These are phyloP conservation scores for Fusarium nurragi DNA, from an alignment of 2,329 filamentous ascomycete genomes.

Conservation along the genomic window DNA sequence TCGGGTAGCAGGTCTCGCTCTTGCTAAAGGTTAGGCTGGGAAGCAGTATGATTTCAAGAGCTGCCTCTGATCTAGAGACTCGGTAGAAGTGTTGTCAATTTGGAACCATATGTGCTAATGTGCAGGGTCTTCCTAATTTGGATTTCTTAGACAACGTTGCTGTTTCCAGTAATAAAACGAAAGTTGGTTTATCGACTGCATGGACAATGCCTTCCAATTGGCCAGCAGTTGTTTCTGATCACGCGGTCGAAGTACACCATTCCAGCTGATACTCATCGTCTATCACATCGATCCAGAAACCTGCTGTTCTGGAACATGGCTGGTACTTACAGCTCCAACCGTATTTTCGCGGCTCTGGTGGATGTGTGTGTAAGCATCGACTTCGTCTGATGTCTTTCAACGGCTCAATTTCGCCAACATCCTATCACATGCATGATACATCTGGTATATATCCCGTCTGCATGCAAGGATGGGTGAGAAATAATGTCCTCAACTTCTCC, in stretches of 20 bases:
- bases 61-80: not conserved
- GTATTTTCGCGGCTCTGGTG: constrained; percentile 6
- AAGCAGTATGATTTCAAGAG: not conserved
- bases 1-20: not conserved
- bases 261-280: not conserved
- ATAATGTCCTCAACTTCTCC: not conserved
- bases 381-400: not conserved
- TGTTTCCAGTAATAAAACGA: not conserved
- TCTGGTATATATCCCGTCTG: constrained; percentile 2
- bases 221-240: not conserved
- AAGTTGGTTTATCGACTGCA: not conserved
- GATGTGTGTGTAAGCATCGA: not conserved
- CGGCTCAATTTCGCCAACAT: not conserved
- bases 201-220: not conserved
- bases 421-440: constrained; percentile 1
- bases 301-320: not conserved
- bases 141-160: not conserved
- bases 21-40: too few relatives aligned
- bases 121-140: not conserved
- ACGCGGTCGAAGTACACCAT: not conserved
- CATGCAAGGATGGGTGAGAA: not conserved
- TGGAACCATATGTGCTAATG: not conserved
- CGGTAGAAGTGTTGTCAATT: not conserved
- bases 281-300: not conserved
- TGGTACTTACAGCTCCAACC: not conserved